phyloP scores from a whole-genome alignment of 805 yeast species.

The Groenewaldozyma salmanticensis region DNA sequence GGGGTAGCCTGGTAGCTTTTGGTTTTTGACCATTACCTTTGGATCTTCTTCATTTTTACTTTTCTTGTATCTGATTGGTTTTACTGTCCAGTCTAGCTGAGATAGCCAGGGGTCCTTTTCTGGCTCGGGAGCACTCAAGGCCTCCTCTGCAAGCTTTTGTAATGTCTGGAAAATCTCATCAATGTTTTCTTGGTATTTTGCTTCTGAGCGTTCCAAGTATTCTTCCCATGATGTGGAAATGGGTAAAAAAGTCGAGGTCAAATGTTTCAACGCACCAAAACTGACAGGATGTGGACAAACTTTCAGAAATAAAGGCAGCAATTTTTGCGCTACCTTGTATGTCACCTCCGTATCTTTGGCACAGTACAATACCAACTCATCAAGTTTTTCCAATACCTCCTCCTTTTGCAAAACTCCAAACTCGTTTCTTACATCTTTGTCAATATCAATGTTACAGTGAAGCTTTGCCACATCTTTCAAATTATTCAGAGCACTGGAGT shows the following conservation, averaged over 20 bases:
- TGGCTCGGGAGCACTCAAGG: constrained; percentile 36
- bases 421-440: constrained; percentile 57
- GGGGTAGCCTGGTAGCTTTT: constrained; percentile 83
- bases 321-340: constrained; percentile 51
- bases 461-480: constrained; percentile 68
- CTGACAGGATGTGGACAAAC: constrained; percentile 91
- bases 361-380: constrained; percentile 64
- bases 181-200: constrained; percentile 49
- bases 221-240: constrained; percentile 63
- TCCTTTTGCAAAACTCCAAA: constrained; percentile 49
- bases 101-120: constrained; percentile 76
- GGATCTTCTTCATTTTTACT: constrained; percentile 47
- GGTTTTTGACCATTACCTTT: constrained; percentile 40
- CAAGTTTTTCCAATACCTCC: constrained; percentile 47
- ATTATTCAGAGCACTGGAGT: constrained; percentile 65
- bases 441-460: constrained; percentile 60
- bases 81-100: constrained; percentile 81
- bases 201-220: constrained; percentile 63
- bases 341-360: constrained; percentile 77
- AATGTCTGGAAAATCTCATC: constrained; percentile 49
- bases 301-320: constrained; percentile 57
- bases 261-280: constrained; percentile 70
- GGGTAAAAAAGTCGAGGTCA: constrained; percentile 71
- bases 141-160: constrained; percentile 47
- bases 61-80: constrained; percentile 52